These are phyloP conservation scores for Pichia thaimueangensis DNA, from an alignment of 805 yeast species.

Conservation along the genomic window DNA sequence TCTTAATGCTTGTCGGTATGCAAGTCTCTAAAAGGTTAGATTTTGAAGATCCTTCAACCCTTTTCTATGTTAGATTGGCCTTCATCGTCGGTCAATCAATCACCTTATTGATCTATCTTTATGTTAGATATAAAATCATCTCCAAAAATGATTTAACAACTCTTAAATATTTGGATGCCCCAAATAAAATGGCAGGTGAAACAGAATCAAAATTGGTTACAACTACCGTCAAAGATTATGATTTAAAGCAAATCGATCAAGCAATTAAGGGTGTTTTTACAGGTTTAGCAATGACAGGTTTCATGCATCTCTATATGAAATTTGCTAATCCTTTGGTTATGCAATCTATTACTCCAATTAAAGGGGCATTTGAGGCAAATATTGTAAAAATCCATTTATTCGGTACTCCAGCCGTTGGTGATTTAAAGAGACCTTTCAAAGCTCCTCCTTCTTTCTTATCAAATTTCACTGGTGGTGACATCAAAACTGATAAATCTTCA, in stretches of 20 bases:
- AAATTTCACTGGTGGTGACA: constrained; percentile 36
- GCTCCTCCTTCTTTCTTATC: constrained; percentile 70
- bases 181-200: constrained; percentile 72
- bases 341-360: constrained; percentile 88
- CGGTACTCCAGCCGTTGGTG: constrained; percentile 78
- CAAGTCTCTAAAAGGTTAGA: constrained; percentile 85
- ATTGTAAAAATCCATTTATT: constrained; percentile 86
- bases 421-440: constrained; percentile 94
- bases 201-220: constrained; percentile 69
- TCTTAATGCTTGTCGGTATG: constrained; percentile 93
- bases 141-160: constrained; percentile 87
- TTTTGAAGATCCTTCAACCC: constrained; percentile 72
- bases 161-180: constrained; percentile 82
- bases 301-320: constrained; percentile 97
- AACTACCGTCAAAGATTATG: constrained; percentile 93
- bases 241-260: constrained; percentile 74
- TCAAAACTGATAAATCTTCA: constrained; percentile 81
- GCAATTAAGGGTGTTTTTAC: constrained; percentile 81
- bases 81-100: constrained; percentile 62
- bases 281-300: constrained; percentile 92
- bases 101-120: constrained; percentile 61
- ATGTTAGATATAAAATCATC: constrained; percentile 53
- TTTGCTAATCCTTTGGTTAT: constrained; percentile 94
- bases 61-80: constrained; percentile 67
- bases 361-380: constrained; percentile 84